phyloP scores from a whole-genome alignment of 768 basidiomycete species.

The Kwoniella mangroviensis region DNA sequence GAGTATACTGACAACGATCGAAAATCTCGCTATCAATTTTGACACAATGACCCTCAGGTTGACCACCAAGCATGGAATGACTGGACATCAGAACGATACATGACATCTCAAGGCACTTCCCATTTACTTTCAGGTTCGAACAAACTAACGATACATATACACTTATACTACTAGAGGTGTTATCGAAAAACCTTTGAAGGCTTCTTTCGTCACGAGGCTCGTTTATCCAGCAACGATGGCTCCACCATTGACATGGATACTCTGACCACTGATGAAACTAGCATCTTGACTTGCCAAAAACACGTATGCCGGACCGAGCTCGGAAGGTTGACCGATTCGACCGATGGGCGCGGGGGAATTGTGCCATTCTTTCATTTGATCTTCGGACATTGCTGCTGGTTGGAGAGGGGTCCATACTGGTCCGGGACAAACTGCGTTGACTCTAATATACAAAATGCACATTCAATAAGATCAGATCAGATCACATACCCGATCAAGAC shows the following conservation, averaged over 20 bases:
- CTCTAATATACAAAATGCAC: neutral
- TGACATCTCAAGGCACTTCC: no score
- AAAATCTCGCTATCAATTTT: no score
- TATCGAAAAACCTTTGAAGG: neutral
- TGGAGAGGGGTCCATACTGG: constrained; percentile 58
- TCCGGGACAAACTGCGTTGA: constrained; percentile 45
- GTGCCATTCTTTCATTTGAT: constrained; percentile 53
- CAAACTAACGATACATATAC: constrained; percentile 2
- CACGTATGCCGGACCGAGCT: constrained; percentile 65
- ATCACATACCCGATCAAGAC: no score
- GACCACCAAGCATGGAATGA: no score
- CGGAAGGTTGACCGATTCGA: constrained; percentile 64
- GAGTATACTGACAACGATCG: neutral
- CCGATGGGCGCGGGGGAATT: constrained; percentile 58
- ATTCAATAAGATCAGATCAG: no score
- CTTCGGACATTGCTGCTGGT: constrained; percentile 54
- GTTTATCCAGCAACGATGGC: constrained; percentile 43
- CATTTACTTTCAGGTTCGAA: neutral
- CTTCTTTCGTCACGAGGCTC: neutral
- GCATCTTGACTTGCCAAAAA: constrained; percentile 62
- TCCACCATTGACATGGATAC: constrained; percentile 58
- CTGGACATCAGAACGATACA: no score
- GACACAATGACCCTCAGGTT: neutral
- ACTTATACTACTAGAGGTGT: neutral
- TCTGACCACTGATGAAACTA: constrained; percentile 56